A percentile compares a stretch with the other conserved stretches of the same genome.
phyloP scores from a whole-genome alignment of 495 filamentous ascomycete species.

The Lindgomyces ingoldianus region DNA sequence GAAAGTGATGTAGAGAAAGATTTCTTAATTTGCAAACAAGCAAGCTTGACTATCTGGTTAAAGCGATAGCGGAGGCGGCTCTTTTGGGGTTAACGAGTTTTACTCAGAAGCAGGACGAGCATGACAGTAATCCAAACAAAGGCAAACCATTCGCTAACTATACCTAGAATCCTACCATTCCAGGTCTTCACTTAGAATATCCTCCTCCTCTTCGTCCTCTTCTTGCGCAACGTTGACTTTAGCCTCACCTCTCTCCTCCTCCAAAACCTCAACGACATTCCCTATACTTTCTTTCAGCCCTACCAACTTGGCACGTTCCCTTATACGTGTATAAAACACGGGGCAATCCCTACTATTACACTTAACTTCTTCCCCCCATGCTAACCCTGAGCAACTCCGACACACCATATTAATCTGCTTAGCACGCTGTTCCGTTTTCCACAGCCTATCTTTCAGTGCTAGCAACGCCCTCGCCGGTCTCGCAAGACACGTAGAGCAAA shows the following conservation, averaged over 20 bases:
- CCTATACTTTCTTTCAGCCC: slow-evolving; percentile 52
- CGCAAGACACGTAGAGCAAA: slow-evolving; percentile 66
- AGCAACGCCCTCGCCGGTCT: slow-evolving; percentile 61
- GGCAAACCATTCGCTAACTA: too few species aligned
- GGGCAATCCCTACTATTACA: slow-evolving; percentile 93
- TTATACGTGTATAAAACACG: slow-evolving; percentile 83
- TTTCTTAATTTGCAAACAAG: too few species aligned
- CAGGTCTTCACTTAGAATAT: slow-evolving; percentile 2
- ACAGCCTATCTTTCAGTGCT: slow-evolving; percentile 61
- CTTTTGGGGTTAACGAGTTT: too few species aligned
- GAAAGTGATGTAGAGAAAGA: too few species aligned
- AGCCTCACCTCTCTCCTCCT: slow-evolving; percentile 28
- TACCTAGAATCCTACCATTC: slow-evolving; percentile 10
- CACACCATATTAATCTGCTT: slow-evolving; percentile 73
- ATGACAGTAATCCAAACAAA: too few species aligned
- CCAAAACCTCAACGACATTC: slow-evolving; percentile 39
- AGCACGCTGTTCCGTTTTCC: slow-evolving; percentile 62
- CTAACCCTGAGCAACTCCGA: slow-evolving; percentile 73
- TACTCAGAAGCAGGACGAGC: too few species aligned
- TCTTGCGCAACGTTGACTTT: neutral
- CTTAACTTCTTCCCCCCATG: slow-evolving; percentile 70
- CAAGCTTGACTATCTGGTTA: too few species aligned
- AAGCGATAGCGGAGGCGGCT: too few species aligned
- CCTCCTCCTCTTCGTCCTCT: neutral
- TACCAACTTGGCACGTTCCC: slow-evolving; percentile 63